phyloP scores from a whole-genome alignment of 345 rosid genomes.

The Pistacia integerrima region DNA sequence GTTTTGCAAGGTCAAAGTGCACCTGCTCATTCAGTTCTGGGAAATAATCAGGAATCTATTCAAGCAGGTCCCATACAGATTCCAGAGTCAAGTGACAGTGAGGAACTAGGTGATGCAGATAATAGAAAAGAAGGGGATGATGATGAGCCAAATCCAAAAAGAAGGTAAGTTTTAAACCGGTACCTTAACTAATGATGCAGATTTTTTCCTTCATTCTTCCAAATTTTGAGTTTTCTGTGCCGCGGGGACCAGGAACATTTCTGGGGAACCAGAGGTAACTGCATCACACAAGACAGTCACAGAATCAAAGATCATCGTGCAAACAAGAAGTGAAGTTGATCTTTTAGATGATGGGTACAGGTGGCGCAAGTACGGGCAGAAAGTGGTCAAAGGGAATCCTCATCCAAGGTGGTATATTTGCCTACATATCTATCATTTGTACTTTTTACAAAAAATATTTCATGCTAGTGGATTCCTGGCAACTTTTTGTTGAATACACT shows the following conservation, averaged over 20 bases:
- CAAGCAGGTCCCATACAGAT: slow-evolving; percentile 34
- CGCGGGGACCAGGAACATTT: slow-evolving; percentile 50
- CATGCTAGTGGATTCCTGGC: slow-evolving; percentile 4
- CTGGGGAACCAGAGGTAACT: slow-evolving; percentile 40
- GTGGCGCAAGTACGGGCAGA: slow-evolving; percentile 99
- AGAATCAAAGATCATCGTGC: slow-evolving; percentile 86
- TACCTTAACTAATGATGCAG: neutral
- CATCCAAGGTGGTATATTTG: slow-evolving; percentile 71
- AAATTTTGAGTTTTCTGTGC: slow-evolving; percentile 7
- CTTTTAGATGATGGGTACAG: slow-evolving; percentile 96
- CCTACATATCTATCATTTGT: slow-evolving; percentile 17
- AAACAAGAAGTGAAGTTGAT: slow-evolving; percentile 98
- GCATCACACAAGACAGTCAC: slow-evolving; percentile 72
- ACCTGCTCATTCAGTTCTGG: slow-evolving; percentile 30
- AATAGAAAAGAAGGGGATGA: slow-evolving; percentile 44
- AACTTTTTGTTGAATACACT: neutral
- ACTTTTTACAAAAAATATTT: slow-evolving; percentile 5
- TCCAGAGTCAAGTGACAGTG: slow-evolving; percentile 46
- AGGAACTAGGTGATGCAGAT: slow-evolving; percentile 50
- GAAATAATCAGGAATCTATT: slow-evolving; percentile 44
- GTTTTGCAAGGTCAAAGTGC: slow-evolving; percentile 29
- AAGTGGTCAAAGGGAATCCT: slow-evolving; percentile 96
- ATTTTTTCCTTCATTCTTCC: slow-evolving; percentile 1
- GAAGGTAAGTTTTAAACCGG: slow-evolving; percentile 49
- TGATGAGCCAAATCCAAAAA: slow-evolving; percentile 68